Conservation (phyloP, 2,329 filamentous ascomycete genomes). For the Alternaria arborescens region DNA sequence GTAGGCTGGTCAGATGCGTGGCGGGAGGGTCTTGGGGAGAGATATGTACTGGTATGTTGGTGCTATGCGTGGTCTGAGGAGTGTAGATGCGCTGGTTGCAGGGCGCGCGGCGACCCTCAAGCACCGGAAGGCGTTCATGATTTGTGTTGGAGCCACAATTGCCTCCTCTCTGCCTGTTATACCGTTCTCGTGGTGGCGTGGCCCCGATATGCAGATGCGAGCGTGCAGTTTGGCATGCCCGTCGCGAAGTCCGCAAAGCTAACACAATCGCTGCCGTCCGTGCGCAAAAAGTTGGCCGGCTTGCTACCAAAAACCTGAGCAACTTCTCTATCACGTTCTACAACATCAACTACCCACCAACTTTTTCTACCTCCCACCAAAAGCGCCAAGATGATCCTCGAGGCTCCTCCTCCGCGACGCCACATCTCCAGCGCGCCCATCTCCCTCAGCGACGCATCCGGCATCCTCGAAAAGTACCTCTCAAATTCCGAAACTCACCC, state of each 20-base stretch:
- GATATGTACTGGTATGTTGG: slow-evolving; percentile 33
- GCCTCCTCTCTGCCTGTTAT: not conserved
- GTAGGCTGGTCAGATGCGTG: not conserved
- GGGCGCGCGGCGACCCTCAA: slow-evolving; percentile 37
- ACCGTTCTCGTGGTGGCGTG: not conserved
- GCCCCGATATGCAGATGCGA: not conserved
- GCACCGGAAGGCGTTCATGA: slow-evolving; percentile 48
- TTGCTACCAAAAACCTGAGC: not conserved
- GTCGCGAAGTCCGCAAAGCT: slow-evolving; percentile 28
- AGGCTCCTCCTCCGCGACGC: slow-evolving; percentile 50
- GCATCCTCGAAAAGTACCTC: slow-evolving; percentile 53
- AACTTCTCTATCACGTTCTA: not conserved
- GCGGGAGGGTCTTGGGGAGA: not conserved
- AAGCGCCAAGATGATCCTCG: slow-evolving; percentile 38
- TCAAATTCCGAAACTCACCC: slow-evolving; percentile 50
- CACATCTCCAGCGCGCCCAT: slow-evolving; percentile 45
- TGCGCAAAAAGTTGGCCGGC: slow-evolving; percentile 42
- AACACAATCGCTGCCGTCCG: slow-evolving; percentile 30
- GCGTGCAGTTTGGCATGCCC: slow-evolving; percentile 2
- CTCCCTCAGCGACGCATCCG: slow-evolving; percentile 44
- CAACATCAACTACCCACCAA: not conserved
- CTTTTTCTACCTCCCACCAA: not conserved
- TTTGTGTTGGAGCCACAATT: slow-evolving; percentile 11
- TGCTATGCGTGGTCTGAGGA: slow-evolving; percentile 29
- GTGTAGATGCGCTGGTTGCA: slow-evolving; percentile 21